A percentile compares a stretch with the other conserved stretches of the same genome.
Evolutionary conservation across 1,284 basidiomycete genomes (phyloP).

Genomic region (Stereum hirsutum): DNA sequence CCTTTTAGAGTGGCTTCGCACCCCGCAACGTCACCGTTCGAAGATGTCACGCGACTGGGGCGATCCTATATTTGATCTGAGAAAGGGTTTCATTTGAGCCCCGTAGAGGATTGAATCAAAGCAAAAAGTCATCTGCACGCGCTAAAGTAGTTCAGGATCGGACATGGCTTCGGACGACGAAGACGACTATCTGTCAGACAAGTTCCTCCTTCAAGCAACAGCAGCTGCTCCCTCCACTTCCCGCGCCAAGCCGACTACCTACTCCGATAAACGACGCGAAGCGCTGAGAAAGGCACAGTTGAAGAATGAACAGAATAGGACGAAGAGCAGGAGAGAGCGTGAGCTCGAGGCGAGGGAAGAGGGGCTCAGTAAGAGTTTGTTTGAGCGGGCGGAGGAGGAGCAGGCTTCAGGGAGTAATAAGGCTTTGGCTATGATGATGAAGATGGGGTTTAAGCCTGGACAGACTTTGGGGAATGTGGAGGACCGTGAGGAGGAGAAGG

Average conservation of each 20-base stretch:
- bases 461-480: conserved; percentile 53
- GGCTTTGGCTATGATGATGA: conserved; percentile 80
- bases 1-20: too few species aligned
- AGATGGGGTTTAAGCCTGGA: conserved; percentile 82
- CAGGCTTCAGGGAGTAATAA: conserved; percentile 45
- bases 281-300: conserved; percentile 42
- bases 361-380: conserved; percentile 68
- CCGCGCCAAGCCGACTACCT: conserved; percentile 40
- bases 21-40: too few species aligned
- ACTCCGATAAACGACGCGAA: conserved; percentile 59
- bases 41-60: too few species aligned
- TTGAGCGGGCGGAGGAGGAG: conserved; percentile 65
- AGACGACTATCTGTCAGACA: conserved; percentile 80
- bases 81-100: too few species aligned
- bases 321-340: conserved; percentile 53
- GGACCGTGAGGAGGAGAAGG: too few species aligned
- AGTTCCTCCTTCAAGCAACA: conserved; percentile 46
- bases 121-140: too few species aligned
- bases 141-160: conserved; percentile 6
- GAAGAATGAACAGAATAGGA: conserved; percentile 57
- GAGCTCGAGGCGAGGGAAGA: conserved; percentile 72
- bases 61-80: too few species aligned
- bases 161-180: conserved; percentile 52
- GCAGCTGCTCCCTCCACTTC: conserved; percentile 16
- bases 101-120: too few species aligned